These are phyloP conservation scores for Actinidia arguta DNA, from an alignment of 179 eudicot genomes.

Conservation along the genomic window DNA sequence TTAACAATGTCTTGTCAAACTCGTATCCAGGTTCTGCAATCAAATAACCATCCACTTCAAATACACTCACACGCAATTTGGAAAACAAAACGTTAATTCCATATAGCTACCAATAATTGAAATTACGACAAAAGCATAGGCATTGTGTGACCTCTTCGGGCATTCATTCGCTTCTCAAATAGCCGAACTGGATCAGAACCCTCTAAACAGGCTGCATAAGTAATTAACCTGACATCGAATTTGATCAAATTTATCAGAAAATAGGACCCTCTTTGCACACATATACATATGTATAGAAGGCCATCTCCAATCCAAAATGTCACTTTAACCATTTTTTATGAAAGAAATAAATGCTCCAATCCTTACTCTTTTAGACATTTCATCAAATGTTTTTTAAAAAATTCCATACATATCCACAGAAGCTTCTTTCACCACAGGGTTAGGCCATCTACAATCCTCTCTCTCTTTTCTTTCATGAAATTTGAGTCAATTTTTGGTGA, in stretches of 20 bases:
- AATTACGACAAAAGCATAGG: not conserved
- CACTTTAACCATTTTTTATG: no score
- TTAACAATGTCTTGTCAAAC: slow-evolving; percentile 66
- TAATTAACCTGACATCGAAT: slow-evolving; percentile 49
- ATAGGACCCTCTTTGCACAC: no score
- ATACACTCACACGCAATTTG: not conserved
- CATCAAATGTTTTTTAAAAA: no score
- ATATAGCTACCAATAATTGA: not conserved
- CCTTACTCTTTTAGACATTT: no score
- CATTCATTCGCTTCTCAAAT: slow-evolving; percentile 77
- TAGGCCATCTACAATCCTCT: no score
- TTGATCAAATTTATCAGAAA: not conserved
- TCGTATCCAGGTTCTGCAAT: slow-evolving; percentile 60
- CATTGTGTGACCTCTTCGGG: slow-evolving; percentile 54
- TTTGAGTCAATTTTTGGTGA: no score
- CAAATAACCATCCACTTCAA: not conserved
- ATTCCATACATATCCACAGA: no score
- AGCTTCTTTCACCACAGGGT: no score
- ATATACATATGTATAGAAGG: no score
- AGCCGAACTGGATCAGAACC: slow-evolving; percentile 87
- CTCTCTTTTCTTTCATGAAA: no score
- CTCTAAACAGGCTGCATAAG: slow-evolving; percentile 84
- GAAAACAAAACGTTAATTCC: not conserved
- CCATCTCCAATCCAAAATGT: no score
- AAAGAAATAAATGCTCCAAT: no score